These are phyloP conservation scores for Entomortierella parvispora DNA, from an alignment of 192 early-diverging fungal genomes.

Conservation along the genomic window DNA sequence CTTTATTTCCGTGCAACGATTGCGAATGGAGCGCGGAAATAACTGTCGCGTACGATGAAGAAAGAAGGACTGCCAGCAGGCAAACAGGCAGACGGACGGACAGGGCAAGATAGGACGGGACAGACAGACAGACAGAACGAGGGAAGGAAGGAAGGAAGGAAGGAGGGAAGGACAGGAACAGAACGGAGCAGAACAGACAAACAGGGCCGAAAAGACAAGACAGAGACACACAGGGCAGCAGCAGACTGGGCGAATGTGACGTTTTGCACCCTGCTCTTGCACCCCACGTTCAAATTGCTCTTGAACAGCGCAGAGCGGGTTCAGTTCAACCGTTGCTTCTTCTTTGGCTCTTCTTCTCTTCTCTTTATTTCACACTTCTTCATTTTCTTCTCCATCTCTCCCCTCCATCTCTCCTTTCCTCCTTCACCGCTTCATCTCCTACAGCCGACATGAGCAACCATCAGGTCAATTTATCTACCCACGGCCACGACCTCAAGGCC, in stretches of 20 bases:
- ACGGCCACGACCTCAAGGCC: constrained; percentile 68
- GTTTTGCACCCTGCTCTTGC: neutral
- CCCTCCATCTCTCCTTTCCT: neutral
- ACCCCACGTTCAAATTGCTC: neutral
- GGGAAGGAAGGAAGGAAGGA: too few relatives aligned
- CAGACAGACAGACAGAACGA: too few relatives aligned
- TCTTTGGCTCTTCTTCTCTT: neutral
- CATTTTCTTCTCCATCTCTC: neutral
- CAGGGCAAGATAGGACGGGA: too few relatives aligned
- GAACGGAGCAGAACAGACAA: too few relatives aligned
- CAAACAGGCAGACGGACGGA: too few relatives aligned
- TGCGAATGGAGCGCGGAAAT: too few relatives aligned
- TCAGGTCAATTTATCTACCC: constrained; percentile 73
- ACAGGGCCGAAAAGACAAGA: too few relatives aligned
- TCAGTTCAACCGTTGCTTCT: neutral
- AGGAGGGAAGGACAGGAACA: too few relatives aligned
- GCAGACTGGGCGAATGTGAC: neutral
- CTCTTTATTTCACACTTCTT: neutral
- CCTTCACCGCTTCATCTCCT: constrained; percentile 2
- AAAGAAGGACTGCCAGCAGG: too few relatives aligned
- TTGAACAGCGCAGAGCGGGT: neutral
- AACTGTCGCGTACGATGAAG: too few relatives aligned
- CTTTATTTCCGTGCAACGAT: too few relatives aligned
- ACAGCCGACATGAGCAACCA: constrained; percentile 54
- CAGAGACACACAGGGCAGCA: too few relatives aligned